A percentile compares a stretch with the other conserved stretches of the same genome.
phyloP scores from a whole-genome alignment of 805 yeast genomes.

The Monosporozyma siamensis region DNA sequence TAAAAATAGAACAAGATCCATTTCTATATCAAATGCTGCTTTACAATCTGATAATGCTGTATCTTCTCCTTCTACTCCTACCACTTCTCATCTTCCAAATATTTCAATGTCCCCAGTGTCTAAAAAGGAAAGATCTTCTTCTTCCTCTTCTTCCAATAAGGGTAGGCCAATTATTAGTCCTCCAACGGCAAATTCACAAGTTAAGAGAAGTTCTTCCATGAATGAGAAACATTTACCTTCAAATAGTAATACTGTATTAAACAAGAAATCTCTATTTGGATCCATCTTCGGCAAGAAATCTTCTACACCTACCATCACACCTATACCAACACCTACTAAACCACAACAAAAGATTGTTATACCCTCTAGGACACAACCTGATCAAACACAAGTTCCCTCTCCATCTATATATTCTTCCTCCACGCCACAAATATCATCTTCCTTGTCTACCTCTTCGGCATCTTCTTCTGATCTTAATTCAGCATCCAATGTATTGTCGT shows the following conservation, averaged over 20 bases:
- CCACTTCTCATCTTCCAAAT: neutral
- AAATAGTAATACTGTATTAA: neutral
- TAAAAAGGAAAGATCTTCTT: slow-evolving; percentile 1
- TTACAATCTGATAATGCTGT: slow-evolving; percentile 3
- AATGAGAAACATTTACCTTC: neutral
- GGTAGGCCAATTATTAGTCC: neutral
- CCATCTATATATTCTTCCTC: slow-evolving; percentile 3
- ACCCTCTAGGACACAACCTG: neutral
- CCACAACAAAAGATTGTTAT: neutral
- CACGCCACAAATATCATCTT: neutral
- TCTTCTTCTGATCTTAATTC: slow-evolving; percentile 4
- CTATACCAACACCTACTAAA: neutral
- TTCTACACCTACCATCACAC: too few species aligned
- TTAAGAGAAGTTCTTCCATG: neutral
- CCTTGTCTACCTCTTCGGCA: too few species aligned
- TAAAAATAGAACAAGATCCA: slow-evolving; percentile 15
- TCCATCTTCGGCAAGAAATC: slow-evolving; percentile 20
- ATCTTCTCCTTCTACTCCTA: neutral
- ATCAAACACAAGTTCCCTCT: neutral
- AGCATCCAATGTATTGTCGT: slow-evolving; percentile 6
- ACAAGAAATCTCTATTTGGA: slow-evolving; percentile 22
- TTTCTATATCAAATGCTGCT: slow-evolving; percentile 16
- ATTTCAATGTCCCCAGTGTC: neutral
- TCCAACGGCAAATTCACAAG: neutral
- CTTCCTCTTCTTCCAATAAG: neutral